phyloP scores from a whole-genome alignment of 352 stramenopile genomes.

The Phytophthora pinifolia region DNA sequence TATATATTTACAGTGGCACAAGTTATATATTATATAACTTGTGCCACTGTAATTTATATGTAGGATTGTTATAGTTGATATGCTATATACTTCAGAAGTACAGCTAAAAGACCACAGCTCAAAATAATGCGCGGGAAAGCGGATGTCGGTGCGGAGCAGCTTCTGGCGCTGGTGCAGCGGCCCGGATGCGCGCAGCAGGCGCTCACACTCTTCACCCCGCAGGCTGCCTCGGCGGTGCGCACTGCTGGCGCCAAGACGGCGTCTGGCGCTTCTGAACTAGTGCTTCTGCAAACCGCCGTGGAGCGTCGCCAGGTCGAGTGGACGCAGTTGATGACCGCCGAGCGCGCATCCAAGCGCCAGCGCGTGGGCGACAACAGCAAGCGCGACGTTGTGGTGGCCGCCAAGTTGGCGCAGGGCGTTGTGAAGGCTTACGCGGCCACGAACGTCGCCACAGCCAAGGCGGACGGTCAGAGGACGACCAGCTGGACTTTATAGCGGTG shows the following conservation, averaged over 20 bases:
- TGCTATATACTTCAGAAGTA: too few relatives aligned
- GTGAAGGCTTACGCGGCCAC: constrained; percentile 55
- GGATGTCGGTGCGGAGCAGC: constrained; percentile 19
- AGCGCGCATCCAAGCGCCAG: constrained; percentile 21
- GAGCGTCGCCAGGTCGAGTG: constrained; percentile 21
- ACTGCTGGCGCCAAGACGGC: not conserved
- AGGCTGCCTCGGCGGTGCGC: constrained; percentile 14
- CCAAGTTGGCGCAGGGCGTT: constrained; percentile 61
- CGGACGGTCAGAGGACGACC: constrained; percentile 15
- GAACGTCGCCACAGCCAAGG: constrained; percentile 8
- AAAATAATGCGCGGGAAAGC: constrained; percentile 24
- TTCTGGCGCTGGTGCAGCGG: constrained; percentile 32
- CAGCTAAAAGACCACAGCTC: not conserved
- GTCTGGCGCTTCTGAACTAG: constrained; percentile 3
- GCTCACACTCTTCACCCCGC: constrained; percentile 20
- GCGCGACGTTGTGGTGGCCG: constrained; percentile 43
- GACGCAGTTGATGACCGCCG: constrained; percentile 10
- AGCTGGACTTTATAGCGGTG: not conserved
- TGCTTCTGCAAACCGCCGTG: constrained; percentile 27
- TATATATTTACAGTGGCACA: too few relatives aligned
- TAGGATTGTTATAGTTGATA: too few relatives aligned
- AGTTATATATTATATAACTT: too few relatives aligned
- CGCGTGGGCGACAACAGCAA: constrained; percentile 26
- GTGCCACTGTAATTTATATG: too few relatives aligned
- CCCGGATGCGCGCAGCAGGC: constrained; percentile 15